phyloP scores from a whole-genome alignment of 257 asterid genomes.

The Marsdenia floribunda region DNA sequence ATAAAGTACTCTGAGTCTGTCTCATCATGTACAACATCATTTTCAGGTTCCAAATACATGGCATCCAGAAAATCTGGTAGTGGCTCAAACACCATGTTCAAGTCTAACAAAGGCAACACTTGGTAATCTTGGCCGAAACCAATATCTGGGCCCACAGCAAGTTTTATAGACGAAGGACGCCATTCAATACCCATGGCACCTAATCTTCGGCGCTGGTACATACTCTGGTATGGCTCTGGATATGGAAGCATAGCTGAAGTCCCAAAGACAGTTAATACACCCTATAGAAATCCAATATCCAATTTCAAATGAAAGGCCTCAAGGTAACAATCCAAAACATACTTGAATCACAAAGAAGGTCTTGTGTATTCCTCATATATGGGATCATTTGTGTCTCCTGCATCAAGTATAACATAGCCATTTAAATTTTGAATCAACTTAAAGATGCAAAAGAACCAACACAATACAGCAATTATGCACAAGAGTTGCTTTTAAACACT shows the following conservation, averaged over 20 bases:
- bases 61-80: slow-evolving; percentile 78
- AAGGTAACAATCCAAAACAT: slow-evolving; percentile 34
- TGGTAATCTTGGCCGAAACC: slow-evolving; percentile 76
- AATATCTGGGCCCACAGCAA: slow-evolving; percentile 81
- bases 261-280: slow-evolving; percentile 22
- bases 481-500: background rate
- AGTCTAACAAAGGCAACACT: slow-evolving; percentile 75
- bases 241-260: slow-evolving; percentile 89
- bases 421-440: slow-evolving; percentile 21
- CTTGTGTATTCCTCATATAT: slow-evolving; percentile 73
- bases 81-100: slow-evolving; percentile 72
- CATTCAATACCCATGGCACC: slow-evolving; percentile 90
- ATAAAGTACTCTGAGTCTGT: slow-evolving; percentile 85
- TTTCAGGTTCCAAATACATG: slow-evolving; percentile 92
- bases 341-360: slow-evolving; percentile 91
- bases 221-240: slow-evolving; percentile 95
- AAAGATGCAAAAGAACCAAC: slow-evolving; percentile 11
- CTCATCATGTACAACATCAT: slow-evolving; percentile 71
- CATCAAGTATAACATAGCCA: slow-evolving; percentile 28
- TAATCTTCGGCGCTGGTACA: slow-evolving; percentile 76
- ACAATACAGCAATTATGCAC: background rate
- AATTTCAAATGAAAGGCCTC: slow-evolving; percentile 12
- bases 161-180: slow-evolving; percentile 81
- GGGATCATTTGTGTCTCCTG: slow-evolving; percentile 95
- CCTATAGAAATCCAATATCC: slow-evolving; percentile 22